These are phyloP conservation scores for Stenocarpella maydis DNA, from an alignment of 2,329 filamentous ascomycete species.

Conservation along the genomic window DNA sequence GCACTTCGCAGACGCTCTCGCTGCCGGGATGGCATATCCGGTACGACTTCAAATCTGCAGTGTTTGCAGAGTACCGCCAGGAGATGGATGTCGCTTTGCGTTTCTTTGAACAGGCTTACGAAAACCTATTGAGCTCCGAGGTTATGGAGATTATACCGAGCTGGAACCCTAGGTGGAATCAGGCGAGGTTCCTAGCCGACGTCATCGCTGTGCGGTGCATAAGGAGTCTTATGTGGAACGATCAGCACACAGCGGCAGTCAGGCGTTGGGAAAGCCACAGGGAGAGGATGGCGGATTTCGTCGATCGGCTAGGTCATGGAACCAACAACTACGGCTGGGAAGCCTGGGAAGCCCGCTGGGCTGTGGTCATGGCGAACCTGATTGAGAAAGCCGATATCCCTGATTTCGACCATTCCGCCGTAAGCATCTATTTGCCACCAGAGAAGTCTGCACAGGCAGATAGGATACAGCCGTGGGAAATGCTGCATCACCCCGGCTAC, in stretches of 20 bases:
- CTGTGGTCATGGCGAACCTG: conserved; percentile 67
- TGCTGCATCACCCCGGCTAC: conserved; percentile 72
- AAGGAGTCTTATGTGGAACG: conserved; percentile 82
- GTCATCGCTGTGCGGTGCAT: conserved; percentile 81
- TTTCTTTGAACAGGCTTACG: conserved; percentile 88
- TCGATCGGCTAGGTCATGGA: conserved; percentile 85
- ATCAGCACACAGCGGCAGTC: conserved; percentile 80
- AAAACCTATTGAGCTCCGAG: conserved; percentile 81
- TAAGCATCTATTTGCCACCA: conserved; percentile 59
- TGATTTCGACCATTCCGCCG: conserved; percentile 55
- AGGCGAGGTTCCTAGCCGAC: conserved; percentile 89
- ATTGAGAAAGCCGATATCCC: conserved; percentile 62
- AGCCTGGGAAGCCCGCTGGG: conserved; percentile 87
- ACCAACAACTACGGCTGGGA: conserved; percentile 92
- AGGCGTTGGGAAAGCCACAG: conserved; percentile 83
- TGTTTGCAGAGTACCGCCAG: conserved; percentile 91
- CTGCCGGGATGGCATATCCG: conserved; percentile 89
- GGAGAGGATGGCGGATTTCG: conserved; percentile 75
- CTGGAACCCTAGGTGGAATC: conserved; percentile 91
- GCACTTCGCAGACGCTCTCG: conserved; percentile 86
- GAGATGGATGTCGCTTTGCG: conserved; percentile 89
- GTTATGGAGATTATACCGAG: conserved; percentile 88
- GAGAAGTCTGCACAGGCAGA: conserved; percentile 68
- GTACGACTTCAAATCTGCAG: conserved; percentile 91
- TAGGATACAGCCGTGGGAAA: conserved; percentile 68